Evolutionary conservation across 2,329 filamentous ascomycete species (phyloP).

Genomic region (Colletotrichum filicis): DNA sequence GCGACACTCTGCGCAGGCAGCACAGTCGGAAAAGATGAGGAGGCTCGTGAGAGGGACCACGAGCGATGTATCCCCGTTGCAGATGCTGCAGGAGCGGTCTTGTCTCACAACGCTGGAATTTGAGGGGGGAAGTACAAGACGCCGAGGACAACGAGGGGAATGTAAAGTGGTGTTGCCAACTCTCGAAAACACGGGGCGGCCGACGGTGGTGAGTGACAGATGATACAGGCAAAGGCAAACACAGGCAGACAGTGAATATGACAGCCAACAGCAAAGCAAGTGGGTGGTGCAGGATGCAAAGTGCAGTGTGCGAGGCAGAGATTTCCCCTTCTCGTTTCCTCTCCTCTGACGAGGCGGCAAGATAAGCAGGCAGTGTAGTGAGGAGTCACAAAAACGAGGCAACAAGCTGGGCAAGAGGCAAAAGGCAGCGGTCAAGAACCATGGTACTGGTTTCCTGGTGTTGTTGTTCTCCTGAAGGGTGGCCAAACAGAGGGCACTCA

Average conservation of each 20-base stretch:
- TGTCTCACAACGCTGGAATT: conserved; percentile 29
- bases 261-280: neutral
- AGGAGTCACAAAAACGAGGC: conserved; percentile 29
- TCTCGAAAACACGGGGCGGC: conserved; percentile 20
- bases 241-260: conserved; percentile 8
- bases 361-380: conserved; percentile 13
- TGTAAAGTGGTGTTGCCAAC: conserved; percentile 12
- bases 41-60: conserved; percentile 31
- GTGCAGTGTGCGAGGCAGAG: conserved; percentile 6
- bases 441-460: conserved; percentile 7
- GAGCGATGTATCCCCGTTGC: conserved; percentile 30
- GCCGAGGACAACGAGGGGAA: conserved; percentile 12
- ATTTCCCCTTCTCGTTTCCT: neutral
- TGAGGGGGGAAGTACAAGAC: conserved; percentile 16
- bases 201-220: conserved; percentile 15
- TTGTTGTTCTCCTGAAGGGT: conserved; percentile 4
- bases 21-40: conserved; percentile 24
- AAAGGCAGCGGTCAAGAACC: conserved; percentile 7
- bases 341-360: conserved; percentile 1
- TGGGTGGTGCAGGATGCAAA: neutral
- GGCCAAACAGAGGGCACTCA: conserved; percentile 26
- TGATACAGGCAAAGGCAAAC: conserved; percentile 22
- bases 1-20: conserved; percentile 24
- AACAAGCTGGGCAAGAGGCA: conserved; percentile 17
- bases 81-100: conserved; percentile 29